Percentiles rank a stretch among this genome's conserved stretches.
Evolutionary conservation across 202 grass and related monocot genomes (phyloP).

Genomic region (Musa balbisiana): DNA sequence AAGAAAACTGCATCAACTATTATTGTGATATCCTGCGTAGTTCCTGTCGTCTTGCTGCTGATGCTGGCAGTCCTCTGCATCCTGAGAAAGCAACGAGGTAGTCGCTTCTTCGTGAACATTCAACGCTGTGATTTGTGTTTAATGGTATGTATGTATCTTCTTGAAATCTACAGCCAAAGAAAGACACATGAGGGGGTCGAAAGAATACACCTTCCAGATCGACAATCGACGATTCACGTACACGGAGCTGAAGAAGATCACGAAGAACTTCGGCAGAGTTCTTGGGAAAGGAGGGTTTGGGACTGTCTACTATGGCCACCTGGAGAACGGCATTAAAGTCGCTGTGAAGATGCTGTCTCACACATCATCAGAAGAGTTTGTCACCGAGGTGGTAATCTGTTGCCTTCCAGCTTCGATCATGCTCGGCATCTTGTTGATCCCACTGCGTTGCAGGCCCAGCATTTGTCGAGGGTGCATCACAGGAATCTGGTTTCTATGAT

Average conservation of each 20-base stretch:
- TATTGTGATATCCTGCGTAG: constrained; percentile 31
- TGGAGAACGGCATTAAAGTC: constrained; percentile 44
- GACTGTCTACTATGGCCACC: constrained; percentile 42
- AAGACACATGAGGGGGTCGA: neutral
- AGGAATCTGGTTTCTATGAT: constrained; percentile 51
- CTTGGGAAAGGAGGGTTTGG: constrained; percentile 57
- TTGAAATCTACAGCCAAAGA: neutral
- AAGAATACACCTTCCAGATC: constrained; percentile 12
- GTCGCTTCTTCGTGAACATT: neutral
- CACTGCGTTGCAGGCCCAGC: constrained; percentile 25
- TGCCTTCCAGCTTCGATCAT: neutral
- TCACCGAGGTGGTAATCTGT: constrained; percentile 7
- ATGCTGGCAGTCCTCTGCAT: constrained; percentile 2
- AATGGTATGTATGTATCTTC: neutral
- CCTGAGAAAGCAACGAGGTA: constrained; percentile 23
- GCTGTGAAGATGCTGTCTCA: constrained; percentile 47
- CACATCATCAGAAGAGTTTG: constrained; percentile 42
- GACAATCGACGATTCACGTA: constrained; percentile 52
- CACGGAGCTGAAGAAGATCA: constrained; percentile 34
- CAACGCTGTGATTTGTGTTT: too few species aligned
- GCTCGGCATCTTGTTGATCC: too few species aligned
- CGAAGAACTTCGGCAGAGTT: constrained; percentile 33
- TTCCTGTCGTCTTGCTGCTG: constrained; percentile 21
- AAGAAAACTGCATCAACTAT: constrained; percentile 31
- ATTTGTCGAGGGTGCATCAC: constrained; percentile 53